Evolutionary conservation across 192 early-diverging fungal genomes (phyloP).

Genomic region (Coemansia sp.): DNA sequence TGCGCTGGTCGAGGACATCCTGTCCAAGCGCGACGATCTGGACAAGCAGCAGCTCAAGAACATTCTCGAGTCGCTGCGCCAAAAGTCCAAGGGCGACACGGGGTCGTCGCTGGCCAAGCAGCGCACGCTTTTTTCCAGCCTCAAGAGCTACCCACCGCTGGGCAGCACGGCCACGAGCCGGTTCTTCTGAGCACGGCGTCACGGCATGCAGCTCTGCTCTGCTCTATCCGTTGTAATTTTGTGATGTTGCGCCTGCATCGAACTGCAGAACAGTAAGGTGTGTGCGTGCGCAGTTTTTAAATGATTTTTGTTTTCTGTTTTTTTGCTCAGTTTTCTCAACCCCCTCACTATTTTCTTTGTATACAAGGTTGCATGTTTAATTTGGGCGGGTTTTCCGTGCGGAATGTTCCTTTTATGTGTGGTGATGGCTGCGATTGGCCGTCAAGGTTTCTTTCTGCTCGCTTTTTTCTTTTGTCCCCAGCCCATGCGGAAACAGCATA

Average conservation of each 20-base stretch:
- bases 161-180: constrained; percentile 14
- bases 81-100: constrained; percentile 50
- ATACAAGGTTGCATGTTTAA: too few species aligned
- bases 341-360: not conserved
- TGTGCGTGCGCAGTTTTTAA: not conserved
- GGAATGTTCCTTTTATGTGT: constrained; percentile 8
- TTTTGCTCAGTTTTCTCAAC: not conserved
- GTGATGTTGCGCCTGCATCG: not conserved
- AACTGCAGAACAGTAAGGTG: too few species aligned
- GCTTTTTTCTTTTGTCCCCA: not conserved
- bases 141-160: constrained; percentile 44
- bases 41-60: constrained; percentile 81
- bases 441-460: not conserved
- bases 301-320: not conserved
- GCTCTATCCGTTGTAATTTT: not conserved
- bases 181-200: constrained; percentile 1
- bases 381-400: not conserved
- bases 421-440: not conserved
- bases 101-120: constrained; percentile 52
- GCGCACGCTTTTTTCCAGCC: constrained; percentile 47
- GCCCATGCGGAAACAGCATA: not conserved
- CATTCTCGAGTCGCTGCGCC: constrained; percentile 77
- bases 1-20: constrained; percentile 88
- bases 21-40: constrained; percentile 87
- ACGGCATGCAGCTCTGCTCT: not conserved